Conservation (phyloP, 805 yeast genomes). For the Candida odintsovae region DNA sequence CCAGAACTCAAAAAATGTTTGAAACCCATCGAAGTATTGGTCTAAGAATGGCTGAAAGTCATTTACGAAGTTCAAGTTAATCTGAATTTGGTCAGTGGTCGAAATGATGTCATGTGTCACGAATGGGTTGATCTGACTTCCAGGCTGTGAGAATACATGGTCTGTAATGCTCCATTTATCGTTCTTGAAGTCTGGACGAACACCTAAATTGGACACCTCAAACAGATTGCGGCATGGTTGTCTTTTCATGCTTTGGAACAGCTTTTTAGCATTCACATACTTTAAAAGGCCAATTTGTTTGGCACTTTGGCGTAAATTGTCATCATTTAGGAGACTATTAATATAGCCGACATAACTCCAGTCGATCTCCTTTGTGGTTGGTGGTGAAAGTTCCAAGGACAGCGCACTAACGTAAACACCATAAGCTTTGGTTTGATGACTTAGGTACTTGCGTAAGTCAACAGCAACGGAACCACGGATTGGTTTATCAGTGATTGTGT, state of each 20-base stretch:
- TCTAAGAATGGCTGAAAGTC: not conserved
- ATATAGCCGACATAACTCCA: constrained; percentile 6
- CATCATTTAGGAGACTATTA: not conserved
- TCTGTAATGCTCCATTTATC: not conserved
- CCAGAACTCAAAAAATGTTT: not conserved
- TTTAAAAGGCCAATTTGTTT: constrained; percentile 7
- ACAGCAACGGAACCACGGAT: constrained; percentile 4
- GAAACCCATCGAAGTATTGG: not conserved
- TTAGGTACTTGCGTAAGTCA: constrained; percentile 4
- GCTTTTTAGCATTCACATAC: not conserved
- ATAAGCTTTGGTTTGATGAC: not conserved
- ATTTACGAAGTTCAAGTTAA: constrained; percentile 3
- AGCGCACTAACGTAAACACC: constrained; percentile 3
- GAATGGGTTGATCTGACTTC: constrained; percentile 3
- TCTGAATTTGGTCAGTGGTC: not conserved
- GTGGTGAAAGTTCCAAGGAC: not conserved
- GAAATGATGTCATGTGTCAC: constrained; percentile 8
- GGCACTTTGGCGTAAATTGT: not conserved
- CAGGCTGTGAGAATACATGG: constrained; percentile 7
- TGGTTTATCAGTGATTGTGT: not conserved
- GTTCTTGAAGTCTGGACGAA: not conserved
- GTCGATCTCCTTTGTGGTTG: not conserved
- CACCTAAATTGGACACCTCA: constrained; percentile 10
- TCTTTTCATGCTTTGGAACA: not conserved
- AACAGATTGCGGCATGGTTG: constrained; percentile 1